A percentile compares a stretch with the other conserved stretches of the same genome.
Conservation (phyloP, 352 stramenopile genomes). For the Phytophthora hybrid region DNA sequence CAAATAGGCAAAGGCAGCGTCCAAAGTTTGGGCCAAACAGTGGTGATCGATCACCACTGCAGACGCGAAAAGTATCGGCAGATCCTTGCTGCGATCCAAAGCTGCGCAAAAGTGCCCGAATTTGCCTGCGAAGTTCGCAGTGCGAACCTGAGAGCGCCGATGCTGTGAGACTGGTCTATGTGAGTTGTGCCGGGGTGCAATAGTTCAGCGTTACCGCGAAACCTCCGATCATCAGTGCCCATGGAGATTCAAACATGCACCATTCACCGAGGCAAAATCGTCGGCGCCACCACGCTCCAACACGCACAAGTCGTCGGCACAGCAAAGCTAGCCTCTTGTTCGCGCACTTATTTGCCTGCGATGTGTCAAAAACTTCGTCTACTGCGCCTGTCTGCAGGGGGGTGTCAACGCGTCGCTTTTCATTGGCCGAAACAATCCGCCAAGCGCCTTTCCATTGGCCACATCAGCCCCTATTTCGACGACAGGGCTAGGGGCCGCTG, state of each 20-base stretch:
- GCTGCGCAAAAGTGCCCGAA: neutral
- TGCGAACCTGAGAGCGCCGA: neutral
- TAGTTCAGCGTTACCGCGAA: conserved; percentile 26
- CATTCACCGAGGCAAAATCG: neutral
- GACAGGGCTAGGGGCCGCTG: conserved; percentile 23
- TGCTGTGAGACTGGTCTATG: conserved; percentile 21
- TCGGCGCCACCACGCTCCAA: neutral
- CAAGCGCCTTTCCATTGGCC: neutral
- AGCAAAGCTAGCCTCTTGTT: neutral
- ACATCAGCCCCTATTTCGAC: neutral
- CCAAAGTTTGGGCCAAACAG: neutral
- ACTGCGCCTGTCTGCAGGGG: conserved; percentile 23
- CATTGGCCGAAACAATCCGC: conserved; percentile 17
- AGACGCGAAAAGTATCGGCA: neutral
- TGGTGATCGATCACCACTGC: neutral
- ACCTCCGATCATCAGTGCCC: neutral
- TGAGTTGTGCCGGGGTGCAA: conserved; percentile 25
- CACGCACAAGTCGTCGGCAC: neutral
- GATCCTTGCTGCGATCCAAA: neutral
- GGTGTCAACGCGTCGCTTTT: neutral
- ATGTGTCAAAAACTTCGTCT: conserved; percentile 22
- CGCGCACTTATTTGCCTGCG: conserved; percentile 20
- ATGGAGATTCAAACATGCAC: neutral
- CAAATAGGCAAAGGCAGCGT: neutral
- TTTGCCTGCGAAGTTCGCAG: too few species aligned